Evolutionary conservation across 495 filamentous ascomycete species (phyloP).

Genomic region (Apodospora peruviana): DNA sequence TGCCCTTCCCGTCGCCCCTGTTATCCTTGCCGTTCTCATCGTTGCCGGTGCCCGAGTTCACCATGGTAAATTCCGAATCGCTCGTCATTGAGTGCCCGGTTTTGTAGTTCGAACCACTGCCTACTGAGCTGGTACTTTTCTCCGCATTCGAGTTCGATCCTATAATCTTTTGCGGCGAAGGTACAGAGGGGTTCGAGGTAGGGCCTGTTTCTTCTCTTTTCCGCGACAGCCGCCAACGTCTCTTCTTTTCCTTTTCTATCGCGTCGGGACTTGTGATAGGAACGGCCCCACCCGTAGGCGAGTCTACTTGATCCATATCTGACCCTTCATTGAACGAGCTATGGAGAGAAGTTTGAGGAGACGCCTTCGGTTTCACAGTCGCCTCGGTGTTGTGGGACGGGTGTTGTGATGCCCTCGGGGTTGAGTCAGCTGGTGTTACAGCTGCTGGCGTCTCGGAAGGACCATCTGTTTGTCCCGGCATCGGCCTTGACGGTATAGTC

Average conservation of each 20-base stretch:
- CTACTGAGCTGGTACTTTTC: conserved; percentile 63
- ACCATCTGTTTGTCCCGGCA: conserved; percentile 16
- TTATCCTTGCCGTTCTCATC: conserved; percentile 42
- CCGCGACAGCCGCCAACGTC: conserved; percentile 71
- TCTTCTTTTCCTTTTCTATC: conserved; percentile 61
- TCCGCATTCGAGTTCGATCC: conserved; percentile 61
- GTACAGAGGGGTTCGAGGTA: conserved; percentile 26
- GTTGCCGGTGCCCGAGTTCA: conserved; percentile 29
- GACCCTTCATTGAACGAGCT: conserved; percentile 74
- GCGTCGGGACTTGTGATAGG: conserved; percentile 29
- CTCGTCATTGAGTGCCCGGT: conserved; percentile 50
- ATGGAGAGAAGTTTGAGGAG: conserved; percentile 63
- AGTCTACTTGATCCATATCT: conserved; percentile 66
- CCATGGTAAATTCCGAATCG: conserved; percentile 43
- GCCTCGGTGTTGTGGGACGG: conserved; percentile 30
- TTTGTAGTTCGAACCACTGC: conserved; percentile 45
- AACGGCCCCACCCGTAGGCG: conserved; percentile 28
- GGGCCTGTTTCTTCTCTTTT: conserved; percentile 44
- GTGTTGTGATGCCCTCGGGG: conserved; percentile 27
- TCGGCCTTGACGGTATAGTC: conserved; percentile 20
- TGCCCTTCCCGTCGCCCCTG: conserved; percentile 58
- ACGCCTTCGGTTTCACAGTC: conserved; percentile 53
- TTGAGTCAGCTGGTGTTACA: conserved; percentile 28
- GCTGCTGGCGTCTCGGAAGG: conserved; percentile 13
- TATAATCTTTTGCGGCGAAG: conserved; percentile 44